Base-by-base conservation (phyloP, 2,329 filamentous ascomycete species). In the Tolypocladium amazonense region DNA sequence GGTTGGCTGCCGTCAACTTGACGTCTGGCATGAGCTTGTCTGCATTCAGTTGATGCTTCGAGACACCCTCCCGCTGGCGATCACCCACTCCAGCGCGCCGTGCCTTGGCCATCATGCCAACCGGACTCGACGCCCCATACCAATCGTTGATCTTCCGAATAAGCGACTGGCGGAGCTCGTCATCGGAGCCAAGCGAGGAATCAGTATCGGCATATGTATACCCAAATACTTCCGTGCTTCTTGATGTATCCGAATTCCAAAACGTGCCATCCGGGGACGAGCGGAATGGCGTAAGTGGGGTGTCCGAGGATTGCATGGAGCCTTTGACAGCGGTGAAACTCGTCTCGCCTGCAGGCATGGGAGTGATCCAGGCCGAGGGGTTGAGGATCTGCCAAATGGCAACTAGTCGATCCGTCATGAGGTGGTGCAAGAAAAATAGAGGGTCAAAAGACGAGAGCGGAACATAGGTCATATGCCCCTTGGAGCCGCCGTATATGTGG, bases 371-470 rank as follows among this genome's bases (percentile, higher is more conserved):
- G 35, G 81, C 81, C 25, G 84, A 75, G 0, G 88, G 88, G 63
- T 94, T 82, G 18, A 94, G 72, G 1, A 80, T 77, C 74, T 94
- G 89, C 89, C 89, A 94, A 62, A 95, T 81, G 38, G 89, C 84
- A 63, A 91, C 84, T 35, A 89, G 72, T 3, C 90, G 83, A 68
- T 95, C 90, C 9, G 91, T 81, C 72, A 89, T 92, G 63, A 79
- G 76, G 66, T 93, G 90, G 67, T 93, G 89, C 11, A 93, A 74
- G 73, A 88, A 89, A 72, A 93, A 92, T 15, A 90, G 75, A 0
- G 90, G 90, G 68, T 95, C 90, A 69, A 90, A 95, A 0, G 88
- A 83, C 1, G 89, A 88, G 65, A 88, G 88, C 23, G 85, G 83
- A 38, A 86, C 84, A 70, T 83, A 88, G 50, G 81, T 83, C 83